A percentile compares a stretch with the other conserved stretches of the same genome.
Conservation (phyloP, 139 green algal genomes). For the Chloropicon primus region DNA sequence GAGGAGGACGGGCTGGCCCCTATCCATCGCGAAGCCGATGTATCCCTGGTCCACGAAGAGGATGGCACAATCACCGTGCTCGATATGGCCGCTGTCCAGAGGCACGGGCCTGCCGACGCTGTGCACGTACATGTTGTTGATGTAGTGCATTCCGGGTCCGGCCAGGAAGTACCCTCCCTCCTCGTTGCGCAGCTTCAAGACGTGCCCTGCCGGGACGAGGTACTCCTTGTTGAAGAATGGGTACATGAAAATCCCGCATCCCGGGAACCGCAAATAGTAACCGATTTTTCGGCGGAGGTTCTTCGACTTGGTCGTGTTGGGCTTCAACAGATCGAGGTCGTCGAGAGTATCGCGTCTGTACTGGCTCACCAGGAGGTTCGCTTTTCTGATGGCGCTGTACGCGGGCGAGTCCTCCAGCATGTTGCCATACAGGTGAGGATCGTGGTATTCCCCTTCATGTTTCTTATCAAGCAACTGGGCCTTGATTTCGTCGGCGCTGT, state of each 20-base stretch:
- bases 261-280: background rate
- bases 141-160: background rate
- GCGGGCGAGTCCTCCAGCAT: background rate
- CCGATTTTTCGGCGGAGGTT: background rate
- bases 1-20: background rate
- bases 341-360: background rate
- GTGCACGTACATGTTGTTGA: background rate
- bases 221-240: background rate
- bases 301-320: background rate
- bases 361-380: background rate
- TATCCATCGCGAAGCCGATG: background rate
- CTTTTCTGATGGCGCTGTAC: background rate
- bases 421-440: background rate
- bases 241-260: background rate
- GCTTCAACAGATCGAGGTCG: background rate
- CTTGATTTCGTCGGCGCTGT: background rate
- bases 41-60: background rate
- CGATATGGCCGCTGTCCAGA: background rate
- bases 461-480: background rate
- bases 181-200: background rate
- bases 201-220: background rate
- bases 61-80: background rate
- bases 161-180: background rate
- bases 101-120: background rate
- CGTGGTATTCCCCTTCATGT: background rate